phyloP scores from a whole-genome alignment of 345 rosid species.

The Populus nigra region DNA sequence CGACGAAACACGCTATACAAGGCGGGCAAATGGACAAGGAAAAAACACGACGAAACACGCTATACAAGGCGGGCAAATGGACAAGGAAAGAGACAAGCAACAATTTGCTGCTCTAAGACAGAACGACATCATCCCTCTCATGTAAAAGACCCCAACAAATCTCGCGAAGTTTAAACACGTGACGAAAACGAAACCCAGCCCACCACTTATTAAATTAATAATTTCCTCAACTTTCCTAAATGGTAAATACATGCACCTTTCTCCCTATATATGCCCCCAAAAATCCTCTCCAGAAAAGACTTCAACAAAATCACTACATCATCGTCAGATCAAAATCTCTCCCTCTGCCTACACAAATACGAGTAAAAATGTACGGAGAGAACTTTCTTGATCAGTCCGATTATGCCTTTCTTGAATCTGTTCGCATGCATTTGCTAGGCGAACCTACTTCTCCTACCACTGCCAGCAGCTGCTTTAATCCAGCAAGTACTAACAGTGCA shows the following conservation, averaged over 20 bases:
- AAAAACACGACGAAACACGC: too few relatives aligned
- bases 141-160: background rate
- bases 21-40: too few relatives aligned
- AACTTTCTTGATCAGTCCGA: constrained; percentile 42
- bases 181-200: background rate
- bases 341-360: too few relatives aligned
- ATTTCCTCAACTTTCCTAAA: background rate
- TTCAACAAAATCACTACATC: background rate
- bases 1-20: too few relatives aligned
- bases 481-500: background rate
- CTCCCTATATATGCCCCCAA: constrained; percentile 18
- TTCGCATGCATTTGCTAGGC: constrained; percentile 49
- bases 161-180: constrained; percentile 4
- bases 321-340: background rate
- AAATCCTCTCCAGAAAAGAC: background rate
- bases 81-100: constrained; percentile 8
- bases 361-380: constrained; percentile 40
- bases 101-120: constrained; percentile 14
- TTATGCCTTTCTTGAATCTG: constrained; percentile 47
- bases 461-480: background rate
- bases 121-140: background rate
- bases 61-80: background rate
- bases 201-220: background rate
- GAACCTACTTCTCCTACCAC: constrained; percentile 30
- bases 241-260: constrained; percentile 30